Evolutionary conservation across 352 stramenopile genomes (phyloP), one percentile per base, ranked within the genome.

Genomic region (Pythium diclinum): DNA sequence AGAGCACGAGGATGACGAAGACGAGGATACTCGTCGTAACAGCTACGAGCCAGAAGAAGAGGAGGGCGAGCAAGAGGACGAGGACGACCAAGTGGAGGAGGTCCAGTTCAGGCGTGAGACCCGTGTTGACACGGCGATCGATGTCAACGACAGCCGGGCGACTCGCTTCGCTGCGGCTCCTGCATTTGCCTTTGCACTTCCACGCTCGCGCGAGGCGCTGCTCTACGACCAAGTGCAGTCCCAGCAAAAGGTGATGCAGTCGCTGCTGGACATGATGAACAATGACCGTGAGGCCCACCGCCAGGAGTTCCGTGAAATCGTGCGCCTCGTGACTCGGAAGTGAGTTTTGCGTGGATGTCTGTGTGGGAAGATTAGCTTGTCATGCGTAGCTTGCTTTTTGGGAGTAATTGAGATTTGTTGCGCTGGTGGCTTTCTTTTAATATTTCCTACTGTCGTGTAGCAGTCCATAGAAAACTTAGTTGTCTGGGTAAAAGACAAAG

Each of bases 271-370:
- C 4, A 23, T 65, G 48, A 52, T 65, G 6, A 21, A 40, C 8
- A 33, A 65, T 2, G 59, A 65, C 17, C 59, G 52, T 21, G 47
- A 3, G 6, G 33, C 33, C 21, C 46, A 56, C 32, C 58, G 58
- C 46, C 44, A 64, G 17, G 47, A 64, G 34, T 28, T 64, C 33
- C 46, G 55, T 6, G 58, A 48, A 5, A 11, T 65, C 21, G 16
- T 58, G 47, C 59, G 59, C 1, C 36, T 65, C 14, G 59, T 34
- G 14, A 11, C 42, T 25, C 42, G 42, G 6, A 48, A 48, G 42
- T 48, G 42, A 48, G 8, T 28, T 28, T 28, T 28, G 25, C 25
- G 1, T 28, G 25, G 25, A 28, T 28, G 25, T 28, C 25, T 28
- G 25, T 28, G 25, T 28, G 25, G 25, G 25, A 28, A 28, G 25